phyloP scores from a whole-genome alignment of 306 rosid genomes.

The Citrullus colocynthis region DNA sequence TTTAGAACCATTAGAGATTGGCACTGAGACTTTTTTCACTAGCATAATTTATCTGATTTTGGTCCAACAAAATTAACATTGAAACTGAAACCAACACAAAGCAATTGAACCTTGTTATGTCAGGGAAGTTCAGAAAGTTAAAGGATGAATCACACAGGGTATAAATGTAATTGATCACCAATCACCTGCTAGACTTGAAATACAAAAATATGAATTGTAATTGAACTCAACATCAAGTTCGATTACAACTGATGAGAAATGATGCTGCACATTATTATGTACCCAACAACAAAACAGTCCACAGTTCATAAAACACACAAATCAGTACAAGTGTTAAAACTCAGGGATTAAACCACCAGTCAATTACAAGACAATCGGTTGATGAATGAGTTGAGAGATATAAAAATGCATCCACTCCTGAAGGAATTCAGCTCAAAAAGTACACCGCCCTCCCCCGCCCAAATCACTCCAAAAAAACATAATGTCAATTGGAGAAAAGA shows the following conservation, averaged over 20 bases:
- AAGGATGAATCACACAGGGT: not conserved
- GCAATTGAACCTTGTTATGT: not conserved
- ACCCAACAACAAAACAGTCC: not conserved
- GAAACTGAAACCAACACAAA: not conserved
- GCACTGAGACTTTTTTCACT: not conserved
- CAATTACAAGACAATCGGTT: not conserved
- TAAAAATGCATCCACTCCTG: not conserved
- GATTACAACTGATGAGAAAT: not conserved
- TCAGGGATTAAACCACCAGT: not conserved
- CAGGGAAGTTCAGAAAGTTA: not conserved
- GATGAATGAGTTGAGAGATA: not conserved
- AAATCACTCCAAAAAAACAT: not conserved
- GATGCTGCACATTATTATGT: not conserved
- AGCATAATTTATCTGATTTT: not conserved
- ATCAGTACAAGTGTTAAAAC: not conserved
- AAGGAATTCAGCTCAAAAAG: not conserved
- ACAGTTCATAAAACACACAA: not conserved
- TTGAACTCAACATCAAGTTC: not conserved
- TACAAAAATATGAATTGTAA: not conserved
- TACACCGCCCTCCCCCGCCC: not conserved
- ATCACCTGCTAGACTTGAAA: not conserved
- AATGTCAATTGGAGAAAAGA: not conserved
- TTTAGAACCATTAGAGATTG: not conserved
- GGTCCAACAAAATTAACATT: not conserved
- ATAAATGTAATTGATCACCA: not conserved